A percentile compares a stretch with the other conserved stretches of the same genome.
These are phyloP conservation scores for Alternaria viburni DNA, from an alignment of 2,329 filamentous ascomycete genomes.

Conservation along the genomic window DNA sequence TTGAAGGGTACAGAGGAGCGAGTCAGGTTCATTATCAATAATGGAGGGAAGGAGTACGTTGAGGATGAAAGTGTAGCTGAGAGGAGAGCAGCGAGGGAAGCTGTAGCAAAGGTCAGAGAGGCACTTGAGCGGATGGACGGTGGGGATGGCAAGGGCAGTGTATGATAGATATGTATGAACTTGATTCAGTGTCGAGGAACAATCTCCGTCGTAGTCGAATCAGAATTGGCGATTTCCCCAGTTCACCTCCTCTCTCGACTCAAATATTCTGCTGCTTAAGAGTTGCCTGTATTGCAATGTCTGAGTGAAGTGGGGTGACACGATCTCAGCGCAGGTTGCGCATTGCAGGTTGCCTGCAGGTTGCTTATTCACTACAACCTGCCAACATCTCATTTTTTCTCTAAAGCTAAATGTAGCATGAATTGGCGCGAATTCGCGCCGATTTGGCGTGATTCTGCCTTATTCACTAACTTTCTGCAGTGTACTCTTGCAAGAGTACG, in stretches of 20 bases:
- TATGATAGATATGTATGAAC: constrained; percentile 8
- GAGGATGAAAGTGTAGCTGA: constrained; percentile 45
- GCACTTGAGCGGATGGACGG: constrained; percentile 50
- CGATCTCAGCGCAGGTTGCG: background rate
- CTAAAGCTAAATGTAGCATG: background rate
- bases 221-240: background rate
- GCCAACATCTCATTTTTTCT: background rate
- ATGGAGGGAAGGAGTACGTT: constrained; percentile 45
- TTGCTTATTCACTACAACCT: background rate
- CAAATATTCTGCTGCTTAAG: background rate
- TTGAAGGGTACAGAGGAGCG: constrained; percentile 61
- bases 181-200: background rate
- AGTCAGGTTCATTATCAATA: constrained; percentile 55
- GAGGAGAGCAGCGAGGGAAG: constrained; percentile 52
- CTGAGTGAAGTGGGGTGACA: background rate
- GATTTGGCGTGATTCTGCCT: background rate
- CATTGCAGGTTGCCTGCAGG: background rate
- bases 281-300: background rate
- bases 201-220: background rate
- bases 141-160: constrained; percentile 10
- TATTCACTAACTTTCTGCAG: background rate
- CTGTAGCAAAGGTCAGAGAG: constrained; percentile 54
- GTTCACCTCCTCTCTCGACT: background rate
- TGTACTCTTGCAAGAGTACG: background rate
- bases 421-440: background rate